These are phyloP conservation scores for Camellia sinensis DNA, from an alignment of 148 eudicot genomes.

Conservation along the genomic window DNA sequence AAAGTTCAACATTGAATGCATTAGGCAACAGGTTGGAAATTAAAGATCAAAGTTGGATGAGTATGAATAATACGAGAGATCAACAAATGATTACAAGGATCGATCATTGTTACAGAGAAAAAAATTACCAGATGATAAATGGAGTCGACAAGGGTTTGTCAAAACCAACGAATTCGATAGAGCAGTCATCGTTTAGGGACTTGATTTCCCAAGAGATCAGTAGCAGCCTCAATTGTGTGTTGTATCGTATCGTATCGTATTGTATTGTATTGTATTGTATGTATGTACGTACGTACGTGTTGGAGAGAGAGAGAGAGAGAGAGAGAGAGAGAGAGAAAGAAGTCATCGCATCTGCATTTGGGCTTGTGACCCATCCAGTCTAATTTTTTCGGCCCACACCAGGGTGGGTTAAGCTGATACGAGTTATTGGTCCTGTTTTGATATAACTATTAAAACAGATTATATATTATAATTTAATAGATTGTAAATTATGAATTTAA, in stretches of 20 bases:
- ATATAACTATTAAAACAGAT: too few relatives aligned
- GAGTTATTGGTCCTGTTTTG: too few relatives aligned
- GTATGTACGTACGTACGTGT: too few relatives aligned
- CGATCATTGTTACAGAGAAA: not conserved
- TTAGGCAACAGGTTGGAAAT: not conserved
- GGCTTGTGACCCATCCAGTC: too few relatives aligned
- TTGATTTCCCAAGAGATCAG: not conserved
- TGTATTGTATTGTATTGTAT: too few relatives aligned
- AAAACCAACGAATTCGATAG: constrained; percentile 42
- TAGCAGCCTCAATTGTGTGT: not conserved
- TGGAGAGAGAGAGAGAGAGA: not conserved
- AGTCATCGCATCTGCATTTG: too few relatives aligned
- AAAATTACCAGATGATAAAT: constrained; percentile 40
- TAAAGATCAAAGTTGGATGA: not conserved
- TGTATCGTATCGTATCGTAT: too few relatives aligned
- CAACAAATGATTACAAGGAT: not conserved
- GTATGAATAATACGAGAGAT: not conserved
- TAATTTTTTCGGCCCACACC: too few relatives aligned
- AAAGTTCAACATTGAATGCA: not conserved
- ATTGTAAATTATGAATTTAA: too few relatives aligned
- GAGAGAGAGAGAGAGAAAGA: not conserved
- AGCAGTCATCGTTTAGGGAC: constrained; percentile 27
- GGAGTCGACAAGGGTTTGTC: constrained; percentile 30
- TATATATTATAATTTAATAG: too few relatives aligned
- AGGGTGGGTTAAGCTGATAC: too few relatives aligned